A percentile compares a stretch with the other conserved stretches of the same genome.
Conservation (phyloP, 176 grass and related monocot species). For the Oropetium thomaeum region DNA sequence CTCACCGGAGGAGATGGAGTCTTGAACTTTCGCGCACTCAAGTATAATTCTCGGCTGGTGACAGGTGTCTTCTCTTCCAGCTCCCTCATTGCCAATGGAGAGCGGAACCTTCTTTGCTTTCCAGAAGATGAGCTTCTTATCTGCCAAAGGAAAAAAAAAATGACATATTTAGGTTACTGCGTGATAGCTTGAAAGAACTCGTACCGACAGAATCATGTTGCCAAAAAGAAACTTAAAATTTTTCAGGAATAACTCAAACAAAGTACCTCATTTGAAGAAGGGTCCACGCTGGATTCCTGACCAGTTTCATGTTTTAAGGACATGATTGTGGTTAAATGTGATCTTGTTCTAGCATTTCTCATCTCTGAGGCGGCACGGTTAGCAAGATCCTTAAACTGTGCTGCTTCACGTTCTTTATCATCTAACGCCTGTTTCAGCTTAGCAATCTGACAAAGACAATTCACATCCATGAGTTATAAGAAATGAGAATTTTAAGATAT, state of each 20-base stretch:
- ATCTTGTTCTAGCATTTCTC: constrained; percentile 42
- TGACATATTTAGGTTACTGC: neutral
- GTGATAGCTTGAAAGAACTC: neutral
- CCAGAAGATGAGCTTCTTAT: constrained; percentile 59
- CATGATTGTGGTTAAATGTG: constrained; percentile 35
- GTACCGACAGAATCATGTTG: neutral
- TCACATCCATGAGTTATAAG: neutral
- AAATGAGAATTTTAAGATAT: neutral
- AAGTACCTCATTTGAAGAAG: constrained; percentile 52
- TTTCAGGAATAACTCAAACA: neutral
- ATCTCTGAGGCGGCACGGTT: constrained; percentile 39
- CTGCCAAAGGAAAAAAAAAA: constrained; percentile 23
- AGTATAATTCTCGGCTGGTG: constrained; percentile 42
- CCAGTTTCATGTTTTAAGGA: constrained; percentile 44
- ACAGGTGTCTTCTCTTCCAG: constrained; percentile 45
- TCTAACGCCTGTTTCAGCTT: constrained; percentile 66
- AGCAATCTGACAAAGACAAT: constrained; percentile 48
- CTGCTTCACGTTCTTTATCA: constrained; percentile 56
- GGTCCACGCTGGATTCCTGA: constrained; percentile 39
- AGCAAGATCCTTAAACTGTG: constrained; percentile 42
- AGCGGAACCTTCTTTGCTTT: constrained; percentile 60
- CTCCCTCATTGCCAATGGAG: constrained; percentile 51
- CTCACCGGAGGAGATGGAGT: constrained; percentile 57
- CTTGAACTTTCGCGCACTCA: constrained; percentile 42
- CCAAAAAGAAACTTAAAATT: neutral